Base-by-base conservation (phyloP, 2,329 filamentous ascomycete genomes). In the Didymella pinodella region DNA sequence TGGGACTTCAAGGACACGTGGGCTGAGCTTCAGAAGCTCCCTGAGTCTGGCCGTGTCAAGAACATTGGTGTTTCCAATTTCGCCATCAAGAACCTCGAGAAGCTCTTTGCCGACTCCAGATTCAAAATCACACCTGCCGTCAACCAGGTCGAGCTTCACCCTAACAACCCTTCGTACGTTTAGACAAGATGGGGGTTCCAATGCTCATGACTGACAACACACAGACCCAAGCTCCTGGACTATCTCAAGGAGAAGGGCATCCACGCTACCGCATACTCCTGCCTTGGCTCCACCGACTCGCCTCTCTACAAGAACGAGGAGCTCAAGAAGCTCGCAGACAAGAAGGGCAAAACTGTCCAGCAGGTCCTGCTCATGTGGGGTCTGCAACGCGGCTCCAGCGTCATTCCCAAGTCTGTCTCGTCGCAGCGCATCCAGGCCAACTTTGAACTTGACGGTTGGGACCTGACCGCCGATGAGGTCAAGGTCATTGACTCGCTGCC, bases 31-130 rank as follows among this genome's bases (percentile, higher is more conserved):
- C 86, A 90, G 79, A 90, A 89, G 82, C 81, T 92, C 46, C 80
- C 86, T 25, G 85, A 78, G 11, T 87, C 85, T 44, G 88, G 88
- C 75, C 91, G 92, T 78, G 90, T 90, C 50, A 85, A 84, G 78
- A 92, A 91, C 81, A 92, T 94, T 74, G 91, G 91, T 69, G 90
- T 95, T 57, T 92, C 90, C 77, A 96, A 96, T 84, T 95, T 96
- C 76, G 89, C 84, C 64, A 91, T 93, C 75, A 86, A 82, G 77
- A 91, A 95, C 79, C 81, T 95, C 36, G 90, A 94, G 83, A 90
- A 86, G 77, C 84, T 82, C 58, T 82, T 95, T 62, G 86, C 84
- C 67, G 85, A 90, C 67, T 83, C 86, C 11, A 83, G 81, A 64
- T 86, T 82, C 79, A 88, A 88, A 80, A 87, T 85, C 57, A 78